Conservation (phyloP, 2,329 filamentous ascomycete genomes). For the Allantophomopsis lycopodina region DNA sequence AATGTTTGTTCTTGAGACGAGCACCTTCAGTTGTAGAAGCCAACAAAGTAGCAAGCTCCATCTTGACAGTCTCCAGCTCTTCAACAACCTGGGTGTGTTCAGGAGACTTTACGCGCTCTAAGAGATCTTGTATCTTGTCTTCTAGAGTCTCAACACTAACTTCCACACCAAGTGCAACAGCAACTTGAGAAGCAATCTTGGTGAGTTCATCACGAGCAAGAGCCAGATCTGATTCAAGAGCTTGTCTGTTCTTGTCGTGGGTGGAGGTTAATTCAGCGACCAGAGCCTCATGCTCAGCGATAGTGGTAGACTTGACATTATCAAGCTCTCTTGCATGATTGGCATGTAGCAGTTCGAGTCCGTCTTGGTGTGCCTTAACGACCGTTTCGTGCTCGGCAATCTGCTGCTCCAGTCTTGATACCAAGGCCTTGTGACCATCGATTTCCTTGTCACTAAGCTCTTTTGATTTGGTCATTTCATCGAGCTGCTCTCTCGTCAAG, state of each 20-base stretch:
- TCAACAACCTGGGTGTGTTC: conserved; percentile 46
- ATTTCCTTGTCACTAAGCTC: conserved; percentile 29
- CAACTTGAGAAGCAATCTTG: conserved; percentile 49
- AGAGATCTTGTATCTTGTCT: conserved; percentile 42
- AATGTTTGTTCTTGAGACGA: conserved; percentile 26
- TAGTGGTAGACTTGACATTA: conserved; percentile 30
- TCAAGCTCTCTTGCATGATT: conserved; percentile 36
- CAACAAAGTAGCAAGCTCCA: conserved; percentile 37
- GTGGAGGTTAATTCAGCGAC: conserved; percentile 44
- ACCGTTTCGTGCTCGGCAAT: conserved; percentile 44
- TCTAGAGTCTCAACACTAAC: conserved; percentile 56
- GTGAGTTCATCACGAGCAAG: conserved; percentile 53
- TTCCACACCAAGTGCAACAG: conserved; percentile 44
- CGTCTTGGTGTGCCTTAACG: conserved; percentile 38
- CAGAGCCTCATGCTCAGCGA: conserved; percentile 42
- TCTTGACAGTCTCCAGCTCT: conserved; percentile 48
- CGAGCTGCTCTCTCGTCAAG: conserved; percentile 51
- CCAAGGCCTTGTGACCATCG: conserved; percentile 25
- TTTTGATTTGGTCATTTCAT: conserved; percentile 47
- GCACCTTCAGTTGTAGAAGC: conserved; percentile 29
- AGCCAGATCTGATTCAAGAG: conserved; percentile 46
- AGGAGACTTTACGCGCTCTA: conserved; percentile 39
- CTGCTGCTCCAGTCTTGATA: conserved; percentile 40
- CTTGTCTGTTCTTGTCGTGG: conserved; percentile 39
- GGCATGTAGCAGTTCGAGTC: conserved; percentile 31